phyloP scores from a whole-genome alignment of 371 early-diverging fungal species.

The Coemansia sp. region DNA sequence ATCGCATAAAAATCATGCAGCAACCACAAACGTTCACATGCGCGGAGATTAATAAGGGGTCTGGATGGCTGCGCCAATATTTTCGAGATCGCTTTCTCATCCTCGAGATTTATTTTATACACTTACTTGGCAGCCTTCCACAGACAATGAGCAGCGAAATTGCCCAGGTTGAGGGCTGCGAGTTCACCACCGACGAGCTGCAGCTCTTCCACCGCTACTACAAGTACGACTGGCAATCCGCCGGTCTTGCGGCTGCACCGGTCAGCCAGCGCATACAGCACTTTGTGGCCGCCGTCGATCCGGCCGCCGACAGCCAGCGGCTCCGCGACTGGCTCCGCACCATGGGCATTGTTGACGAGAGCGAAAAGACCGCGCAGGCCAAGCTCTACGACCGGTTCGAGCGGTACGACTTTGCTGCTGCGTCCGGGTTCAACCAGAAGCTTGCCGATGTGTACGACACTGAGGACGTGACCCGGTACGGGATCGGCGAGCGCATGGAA shows the following conservation, averaged over 20 bases:
- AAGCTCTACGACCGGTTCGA: slow-evolving; percentile 37
- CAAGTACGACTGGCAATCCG: slow-evolving; percentile 23
- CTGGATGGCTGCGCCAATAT: background rate
- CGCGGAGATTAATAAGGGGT: background rate
- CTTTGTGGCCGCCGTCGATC: slow-evolving; percentile 14
- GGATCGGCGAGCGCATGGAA: slow-evolving; percentile 33
- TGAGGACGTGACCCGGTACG: slow-evolving; percentile 11
- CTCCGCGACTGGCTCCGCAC: slow-evolving; percentile 42
- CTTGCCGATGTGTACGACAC: slow-evolving; percentile 24
- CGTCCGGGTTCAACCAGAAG: slow-evolving; percentile 36
- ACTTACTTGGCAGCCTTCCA: background rate
- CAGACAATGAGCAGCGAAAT: slow-evolving; percentile 14
- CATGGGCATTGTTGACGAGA: slow-evolving; percentile 26
- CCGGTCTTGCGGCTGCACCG: background rate
- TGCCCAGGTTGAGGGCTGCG: slow-evolving; percentile 40
- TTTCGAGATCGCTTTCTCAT: background rate
- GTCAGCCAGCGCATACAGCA: slow-evolving; percentile 28
- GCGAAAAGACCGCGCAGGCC: slow-evolving; percentile 7
- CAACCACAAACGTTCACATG: no score
- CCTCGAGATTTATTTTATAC: background rate
- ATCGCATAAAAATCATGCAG: background rate
- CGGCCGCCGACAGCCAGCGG: slow-evolving; percentile 7
- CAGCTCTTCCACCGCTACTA: slow-evolving; percentile 43
- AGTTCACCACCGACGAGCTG: slow-evolving; percentile 42
- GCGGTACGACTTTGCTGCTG: slow-evolving; percentile 29